phyloP scores from a whole-genome alignment of 306 rosid genomes.

The Vigna angularis region DNA sequence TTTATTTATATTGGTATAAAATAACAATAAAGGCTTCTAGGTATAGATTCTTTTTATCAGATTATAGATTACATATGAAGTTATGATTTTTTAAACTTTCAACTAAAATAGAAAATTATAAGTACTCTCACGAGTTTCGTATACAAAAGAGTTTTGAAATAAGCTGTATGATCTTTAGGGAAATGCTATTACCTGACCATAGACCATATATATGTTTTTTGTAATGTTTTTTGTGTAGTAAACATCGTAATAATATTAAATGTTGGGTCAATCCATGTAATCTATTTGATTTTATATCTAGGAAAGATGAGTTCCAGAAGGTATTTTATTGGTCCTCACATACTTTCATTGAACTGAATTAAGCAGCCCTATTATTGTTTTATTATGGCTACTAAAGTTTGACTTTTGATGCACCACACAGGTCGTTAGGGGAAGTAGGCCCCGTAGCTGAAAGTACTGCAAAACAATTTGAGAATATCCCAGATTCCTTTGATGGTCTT shows the following conservation, averaged over 20 bases:
- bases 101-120: not conserved
- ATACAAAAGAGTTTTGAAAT: not conserved
- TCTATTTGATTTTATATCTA: no score
- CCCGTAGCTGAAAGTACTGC: not conserved
- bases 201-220: not conserved
- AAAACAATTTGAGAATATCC: slow-evolving; percentile 47
- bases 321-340: no score
- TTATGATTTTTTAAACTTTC: no score
- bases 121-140: not conserved
- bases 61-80: not conserved
- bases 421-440: slow-evolving; percentile 45
- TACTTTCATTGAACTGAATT: no score
- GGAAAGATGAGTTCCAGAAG: no score
- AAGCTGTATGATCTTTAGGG: no score
- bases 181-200: not conserved
- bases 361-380: no score
- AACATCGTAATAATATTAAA: not conserved
- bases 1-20: not conserved
- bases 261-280: not conserved
- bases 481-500: slow-evolving; percentile 66
- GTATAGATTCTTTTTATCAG: not conserved
- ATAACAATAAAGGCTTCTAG: not conserved
- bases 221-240: not conserved
- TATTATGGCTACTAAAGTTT: not conserved
- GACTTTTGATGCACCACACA: slow-evolving; percentile 6